Evolutionary conservation across 371 early-diverging fungal species (phyloP), one percentile per base, ranked within the genome.

Genomic region (Mortierella sp.): DNA sequence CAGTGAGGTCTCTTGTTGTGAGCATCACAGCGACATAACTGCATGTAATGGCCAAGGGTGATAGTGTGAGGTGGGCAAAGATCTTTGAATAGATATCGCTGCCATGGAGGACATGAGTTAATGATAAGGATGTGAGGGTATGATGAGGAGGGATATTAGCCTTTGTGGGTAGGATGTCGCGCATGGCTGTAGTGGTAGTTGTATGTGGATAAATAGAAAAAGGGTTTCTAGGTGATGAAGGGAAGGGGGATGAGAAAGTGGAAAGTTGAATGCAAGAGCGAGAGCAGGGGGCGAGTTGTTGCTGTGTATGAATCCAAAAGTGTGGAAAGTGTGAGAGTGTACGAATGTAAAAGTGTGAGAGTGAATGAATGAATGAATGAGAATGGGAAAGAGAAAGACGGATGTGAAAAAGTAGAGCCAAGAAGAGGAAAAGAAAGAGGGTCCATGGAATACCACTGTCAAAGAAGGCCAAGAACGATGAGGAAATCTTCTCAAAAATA

Each of bases 31-130:
- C 95, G 16, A 91, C 91, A 88, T 97, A 97, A 70, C 95, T 92
- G 8, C 97, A 95, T 8, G 97, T 84, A 72, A 98, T 91, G 72
- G 94, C 94, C 70, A 98, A 88, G 5, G 98, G 98, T 8, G 92
- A 84, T 11, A 97, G 90, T 10, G 97, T 95, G 47, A 94, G 89
- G 72, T 94, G 91, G 0, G 96, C 97, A 71, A 93, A 89, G 5
- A 83, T 71, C 78, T 91, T 90, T 11, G 91, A 89, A 31, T 92
- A 65, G 16, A 88, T 88, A 70, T 95, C 96, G 42, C 77, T 26
- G 9, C 89, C 88, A 70, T 91, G 89, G 80, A 93, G 93, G 19
- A 96, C 96, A 74, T 93, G 95, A 1, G 97, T 97, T 24, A 96
- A 83, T 21, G 94, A 92, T 48, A 96, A 90, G 1, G 95, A 90